These are phyloP conservation scores for Pythium plurisporium DNA, from an alignment of 352 stramenopile genomes.

Conservation along the genomic window DNA sequence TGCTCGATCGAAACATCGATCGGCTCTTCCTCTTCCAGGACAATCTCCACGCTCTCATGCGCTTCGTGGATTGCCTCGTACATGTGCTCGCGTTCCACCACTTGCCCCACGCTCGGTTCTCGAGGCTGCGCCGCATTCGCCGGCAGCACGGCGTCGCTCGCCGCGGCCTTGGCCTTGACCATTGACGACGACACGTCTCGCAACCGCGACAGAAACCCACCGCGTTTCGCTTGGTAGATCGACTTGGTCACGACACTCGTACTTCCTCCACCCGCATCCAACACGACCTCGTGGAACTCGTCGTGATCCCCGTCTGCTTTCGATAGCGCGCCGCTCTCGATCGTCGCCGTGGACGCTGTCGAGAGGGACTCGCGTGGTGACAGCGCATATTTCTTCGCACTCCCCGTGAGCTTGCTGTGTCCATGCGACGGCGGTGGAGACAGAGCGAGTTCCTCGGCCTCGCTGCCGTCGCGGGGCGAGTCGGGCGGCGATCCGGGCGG, in stretches of 20 bases:
- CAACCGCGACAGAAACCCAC: conserved; percentile 27
- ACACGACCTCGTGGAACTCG: conserved; percentile 28
- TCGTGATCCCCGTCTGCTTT: conserved; percentile 21
- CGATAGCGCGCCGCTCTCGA: not conserved
- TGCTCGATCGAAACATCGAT: conserved; percentile 49
- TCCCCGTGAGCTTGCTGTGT: not conserved
- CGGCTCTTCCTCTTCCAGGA: conserved; percentile 39
- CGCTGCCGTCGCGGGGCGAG: conserved; percentile 1
- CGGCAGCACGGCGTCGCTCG: conserved; percentile 13
- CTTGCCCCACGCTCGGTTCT: no score
- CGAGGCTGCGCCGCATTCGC: conserved; percentile 1
- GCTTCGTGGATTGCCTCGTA: not conserved
- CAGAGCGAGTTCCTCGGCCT: not conserved
- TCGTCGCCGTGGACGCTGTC: not conserved
- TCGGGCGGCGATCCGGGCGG: conserved; percentile 10
- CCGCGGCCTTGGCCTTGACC: conserved; percentile 26
- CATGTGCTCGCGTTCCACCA: no score
- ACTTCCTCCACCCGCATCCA: conserved; percentile 19
- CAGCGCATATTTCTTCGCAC: not conserved
- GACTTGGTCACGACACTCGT: conserved; percentile 61
- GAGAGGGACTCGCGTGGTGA: conserved; percentile 4
- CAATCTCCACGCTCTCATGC: conserved; percentile 16
- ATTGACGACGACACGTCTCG: conserved; percentile 24
- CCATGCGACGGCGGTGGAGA: not conserved
- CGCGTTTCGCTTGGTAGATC: conserved; percentile 52